Evolutionary conservation across 768 basidiomycete species (phyloP), one percentile per base, ranked within the genome.

Genomic region (Phlegmacium glaucopus): DNA sequence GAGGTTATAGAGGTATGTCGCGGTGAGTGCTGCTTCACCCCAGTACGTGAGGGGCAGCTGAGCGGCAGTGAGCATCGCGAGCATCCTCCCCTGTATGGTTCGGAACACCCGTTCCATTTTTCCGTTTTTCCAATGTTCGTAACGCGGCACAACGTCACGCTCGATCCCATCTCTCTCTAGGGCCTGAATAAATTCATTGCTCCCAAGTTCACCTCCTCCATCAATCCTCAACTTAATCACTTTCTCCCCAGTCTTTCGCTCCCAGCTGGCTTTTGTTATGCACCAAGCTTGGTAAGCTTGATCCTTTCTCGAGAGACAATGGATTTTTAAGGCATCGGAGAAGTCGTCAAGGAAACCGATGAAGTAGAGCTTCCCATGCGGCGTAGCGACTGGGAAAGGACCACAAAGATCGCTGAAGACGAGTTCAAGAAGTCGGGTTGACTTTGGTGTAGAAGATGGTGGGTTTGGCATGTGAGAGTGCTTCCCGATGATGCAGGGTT

Each of bases 111-210:
- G 32, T 29, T 56, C 55, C 6, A 42, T 39, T 28, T 51, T 47
- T 1, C 56, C 53, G 13, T 57, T 57, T 37, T 52, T 49, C 50
- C 39, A 48, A 26, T 57, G 53, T 18, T 51, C 50, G 18, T 54
- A 54, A 0, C n/a, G 29, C 3, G 53, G 42, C 4, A 38, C 36
- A 3, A 47, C 43, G 4, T 54, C 48, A 5, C 13, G 11, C 13
- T 47, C 42, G 0, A 57, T 52, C 4, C 56, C 53, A 12, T 48
- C 9, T 1, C 4, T 30, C 13, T 27, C 22, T 6, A 55, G 22
- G 3, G 25, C 15, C 1, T 35, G 2, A 1, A 45, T 25, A 37
- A 55, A 52, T 4, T 46, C 35, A 3, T n/a, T 25, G 9, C 44
- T 34, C 1, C 12, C 29, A 7, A 51, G 26, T 16, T 55, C 51